Evolutionary conservation across 2,329 filamentous ascomycete genomes (phyloP), one percentile per base, ranked within the genome.

Genomic region (Pyricularia pennisetigena): DNA sequence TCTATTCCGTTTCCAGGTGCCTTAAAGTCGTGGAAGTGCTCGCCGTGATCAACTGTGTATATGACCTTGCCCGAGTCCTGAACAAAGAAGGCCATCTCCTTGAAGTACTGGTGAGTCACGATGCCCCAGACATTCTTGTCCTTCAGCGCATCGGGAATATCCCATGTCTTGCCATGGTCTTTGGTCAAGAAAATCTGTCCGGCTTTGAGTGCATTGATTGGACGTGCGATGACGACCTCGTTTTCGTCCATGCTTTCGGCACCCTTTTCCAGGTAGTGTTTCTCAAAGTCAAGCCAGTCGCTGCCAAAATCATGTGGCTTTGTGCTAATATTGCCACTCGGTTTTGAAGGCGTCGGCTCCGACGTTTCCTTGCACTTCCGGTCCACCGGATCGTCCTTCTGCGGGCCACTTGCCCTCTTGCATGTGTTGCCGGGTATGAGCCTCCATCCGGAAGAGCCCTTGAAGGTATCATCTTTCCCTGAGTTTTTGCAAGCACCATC

Each of bases 91-190:
- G 95, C 91, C 59, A 89, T 85, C 74, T 97, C 93, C 73, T 91
- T 93, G 78, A 92, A 90, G 78, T 93, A 91, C 65, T 83, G 83
- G 75, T 99, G 93, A 28, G 90, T 91, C 68, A 90, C 85, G 71
- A 99, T 92, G 24, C 80, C 82, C 63, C 84, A 80, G 68, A 98
- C 86, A 2, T 87, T 82, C 72, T 94, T 87, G 35, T 87, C 86
- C 69, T 91, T 83, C 2, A 96, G 84, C 63, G 89, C 88, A 67
- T 84, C 74, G 16, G 81, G 78, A 61, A 76, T 81, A 28, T 88
- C 81, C 94, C 95, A 99, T 1, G 80, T 88, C 80, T 97, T 97
- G 74, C 95, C 95, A 74, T 97, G 94, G 75, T 99, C 88, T 68
- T 88, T 86, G 0, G 92, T 91, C 68, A 96, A 84, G 78, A 85